Conservation (phyloP, 2,329 filamentous ascomycete genomes). For the Nothophoma quercina region DNA sequence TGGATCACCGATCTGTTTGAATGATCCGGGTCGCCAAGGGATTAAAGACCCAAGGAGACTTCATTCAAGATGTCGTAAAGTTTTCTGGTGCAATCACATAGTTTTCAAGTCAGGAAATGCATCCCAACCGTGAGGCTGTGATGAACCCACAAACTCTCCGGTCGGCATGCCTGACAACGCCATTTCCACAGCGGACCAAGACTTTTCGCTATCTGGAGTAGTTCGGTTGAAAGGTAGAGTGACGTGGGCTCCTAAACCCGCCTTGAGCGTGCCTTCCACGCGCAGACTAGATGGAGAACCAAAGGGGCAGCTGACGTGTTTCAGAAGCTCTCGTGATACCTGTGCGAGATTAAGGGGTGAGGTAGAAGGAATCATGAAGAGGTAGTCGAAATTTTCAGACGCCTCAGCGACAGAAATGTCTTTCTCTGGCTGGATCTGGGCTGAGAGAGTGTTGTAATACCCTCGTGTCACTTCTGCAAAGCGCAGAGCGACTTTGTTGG, state of each 20-base stretch:
- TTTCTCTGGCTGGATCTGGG: not conserved
- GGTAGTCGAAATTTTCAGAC: not conserved
- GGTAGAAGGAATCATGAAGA: not conserved
- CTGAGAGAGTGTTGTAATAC: not conserved
- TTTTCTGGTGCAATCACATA: not conserved
- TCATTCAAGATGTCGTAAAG: too few species aligned
- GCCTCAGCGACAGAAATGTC: not conserved
- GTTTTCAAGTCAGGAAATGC: not conserved
- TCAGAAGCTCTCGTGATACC: not conserved
- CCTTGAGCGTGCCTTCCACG: not conserved
- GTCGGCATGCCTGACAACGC: not conserved
- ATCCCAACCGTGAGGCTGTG: conserved; percentile 1
- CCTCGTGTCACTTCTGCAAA: not conserved
- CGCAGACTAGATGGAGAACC: not conserved
- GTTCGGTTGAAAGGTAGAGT: not conserved
- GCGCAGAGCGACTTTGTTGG: not conserved
- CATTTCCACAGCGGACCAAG: not conserved
- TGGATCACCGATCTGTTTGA: too few species aligned
- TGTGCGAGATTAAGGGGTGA: not conserved
- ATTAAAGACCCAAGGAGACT: too few species aligned
- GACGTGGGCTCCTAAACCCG: not conserved
- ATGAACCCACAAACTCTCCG: not conserved
- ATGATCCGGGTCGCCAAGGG: too few species aligned
- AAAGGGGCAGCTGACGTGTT: not conserved
- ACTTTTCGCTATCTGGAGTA: not conserved